Base-by-base conservation (phyloP, 441 rosid species). In the Pelargonium cotyledonis region DNA sequence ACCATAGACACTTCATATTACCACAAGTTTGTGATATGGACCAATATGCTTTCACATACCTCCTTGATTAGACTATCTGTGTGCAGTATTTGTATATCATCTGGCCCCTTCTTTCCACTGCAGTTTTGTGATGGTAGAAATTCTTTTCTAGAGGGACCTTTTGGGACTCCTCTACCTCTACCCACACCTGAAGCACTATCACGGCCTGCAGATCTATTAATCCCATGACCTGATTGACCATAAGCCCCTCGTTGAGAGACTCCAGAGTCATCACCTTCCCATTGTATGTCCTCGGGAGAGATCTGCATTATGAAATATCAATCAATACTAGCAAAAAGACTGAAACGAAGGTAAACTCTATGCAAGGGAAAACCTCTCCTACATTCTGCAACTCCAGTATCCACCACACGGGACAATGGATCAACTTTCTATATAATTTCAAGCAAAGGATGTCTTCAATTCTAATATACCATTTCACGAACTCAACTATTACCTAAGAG, bases 41-140 rank as follows among this genome's bases (percentile, higher is more conserved):
- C 15, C 14, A 49, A 49, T 49, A 49, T 49, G 55, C n/a, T n/a
- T 51, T 51, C 18, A 15, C 23, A 40, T 85, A 90, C 99, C 97
- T 95, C 98, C 80, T 84, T 90, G 71, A 95, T 85, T 75, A 95
- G 74, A 77, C 89, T 82, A 75, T 88, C 96, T 0, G 97, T 89
- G 78, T 92, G 95, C 75, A 92, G 95, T 72, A 95, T 84, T 84
- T 92, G 90, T 43, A 95, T 90, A 70, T 89, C 91, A n/a, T 88
- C 95, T 78, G 85, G 73, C 65, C 81, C 82, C 85, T 92, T 95
- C 81, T 85, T 95, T 53, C 87, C 88, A 0, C 81, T 64, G 19
- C 99, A 98, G 65, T 90, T 92, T 75, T 88, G 95, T 29, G 81
- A 63, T 35, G 79, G 79, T 29, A 81, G 88, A 72, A 80, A 16